These are phyloP conservation scores for Grifola frondosa DNA, from an alignment of 1,284 basidiomycete species.

Conservation along the genomic window DNA sequence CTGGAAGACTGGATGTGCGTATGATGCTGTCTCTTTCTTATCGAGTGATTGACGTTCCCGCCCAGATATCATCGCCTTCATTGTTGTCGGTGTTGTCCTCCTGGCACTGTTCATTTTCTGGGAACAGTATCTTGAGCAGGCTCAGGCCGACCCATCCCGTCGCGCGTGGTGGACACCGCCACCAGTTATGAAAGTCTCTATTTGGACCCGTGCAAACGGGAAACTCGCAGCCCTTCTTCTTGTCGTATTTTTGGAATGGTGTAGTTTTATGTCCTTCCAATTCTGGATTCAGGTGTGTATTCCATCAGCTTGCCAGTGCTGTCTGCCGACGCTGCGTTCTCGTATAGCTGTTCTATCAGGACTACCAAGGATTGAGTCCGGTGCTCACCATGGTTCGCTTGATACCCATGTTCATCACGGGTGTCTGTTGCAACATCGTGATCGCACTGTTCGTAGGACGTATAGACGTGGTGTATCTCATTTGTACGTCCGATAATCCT, in stretches of 20 bases:
- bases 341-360: conserved; percentile 64
- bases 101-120: conserved; percentile 64
- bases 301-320: background rate
- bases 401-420: conserved; percentile 74
- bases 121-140: conserved; percentile 62
- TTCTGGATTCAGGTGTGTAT: conserved; percentile 54
- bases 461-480: conserved; percentile 53
- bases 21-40: background rate
- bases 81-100: conserved; percentile 63
- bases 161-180: conserved; percentile 45
- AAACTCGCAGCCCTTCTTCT: conserved; percentile 63
- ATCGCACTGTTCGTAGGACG: conserved; percentile 61
- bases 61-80: conserved; percentile 58
- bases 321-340: conserved; percentile 7
- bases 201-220: conserved; percentile 71
- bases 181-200: conserved; percentile 68
- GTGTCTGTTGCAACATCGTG: conserved; percentile 67
- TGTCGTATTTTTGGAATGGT: conserved; percentile 72
- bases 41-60: background rate
- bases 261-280: conserved; percentile 55
- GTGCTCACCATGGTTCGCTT: conserved; percentile 76
- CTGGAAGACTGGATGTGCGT: conserved; percentile 78
- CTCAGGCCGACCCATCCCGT: conserved; percentile 27
- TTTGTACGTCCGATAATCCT: conserved; percentile 41
- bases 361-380: conserved; percentile 52